These are phyloP conservation scores for Hyphopichia fennica DNA, from an alignment of 1,139 yeast genomes.

Conservation along the genomic window DNA sequence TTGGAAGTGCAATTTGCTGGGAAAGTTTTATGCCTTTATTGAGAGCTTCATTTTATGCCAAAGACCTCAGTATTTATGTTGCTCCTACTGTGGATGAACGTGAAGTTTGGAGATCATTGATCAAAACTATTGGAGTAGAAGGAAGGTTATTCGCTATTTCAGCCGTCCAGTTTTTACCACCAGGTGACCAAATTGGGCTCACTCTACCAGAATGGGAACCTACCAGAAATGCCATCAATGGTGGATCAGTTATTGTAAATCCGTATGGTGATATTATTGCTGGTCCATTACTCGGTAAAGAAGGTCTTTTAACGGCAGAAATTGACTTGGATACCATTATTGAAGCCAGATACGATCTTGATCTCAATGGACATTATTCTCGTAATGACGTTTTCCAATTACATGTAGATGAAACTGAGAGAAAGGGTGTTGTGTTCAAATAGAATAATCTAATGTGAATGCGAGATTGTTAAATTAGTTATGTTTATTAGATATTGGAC, in stretches of 20 bases:
- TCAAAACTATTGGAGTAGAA: conserved; percentile 33
- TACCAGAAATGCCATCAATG: conserved; percentile 31
- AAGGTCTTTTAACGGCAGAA: conserved; percentile 34
- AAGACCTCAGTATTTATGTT: conserved; percentile 33
- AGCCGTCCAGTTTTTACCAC: conserved; percentile 29
- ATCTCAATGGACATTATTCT: conserved; percentile 37
- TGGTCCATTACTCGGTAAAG: conserved; percentile 36
- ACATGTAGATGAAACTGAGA: conserved; percentile 26
- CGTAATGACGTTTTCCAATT: conserved; percentile 38
- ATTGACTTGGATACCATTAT: conserved; percentile 29
- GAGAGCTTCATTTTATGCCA: conserved; percentile 37
- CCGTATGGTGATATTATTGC: conserved; percentile 42
- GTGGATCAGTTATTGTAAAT: conserved; percentile 25
- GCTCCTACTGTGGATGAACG: conserved; percentile 45
- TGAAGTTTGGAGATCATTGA: conserved; percentile 32
- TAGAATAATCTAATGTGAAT: too few relatives aligned
- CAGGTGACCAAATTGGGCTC: conserved; percentile 11
- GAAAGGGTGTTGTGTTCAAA: conserved; percentile 3
- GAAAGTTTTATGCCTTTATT: conserved; percentile 36
- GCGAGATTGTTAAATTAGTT: too few relatives aligned
- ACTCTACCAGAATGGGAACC: conserved; percentile 14
- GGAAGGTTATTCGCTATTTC: conserved; percentile 30
- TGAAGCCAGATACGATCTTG: conserved; percentile 37
- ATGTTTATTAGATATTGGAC: too few relatives aligned
- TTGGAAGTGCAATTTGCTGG: conserved; percentile 46